Percentiles rank a stretch among this genome's conserved stretches.
These are phyloP conservation scores for Physcomitrellopsis africana DNA, from an alignment of 225 moss, liverwort and hornwort genomes.

Conservation along the genomic window DNA sequence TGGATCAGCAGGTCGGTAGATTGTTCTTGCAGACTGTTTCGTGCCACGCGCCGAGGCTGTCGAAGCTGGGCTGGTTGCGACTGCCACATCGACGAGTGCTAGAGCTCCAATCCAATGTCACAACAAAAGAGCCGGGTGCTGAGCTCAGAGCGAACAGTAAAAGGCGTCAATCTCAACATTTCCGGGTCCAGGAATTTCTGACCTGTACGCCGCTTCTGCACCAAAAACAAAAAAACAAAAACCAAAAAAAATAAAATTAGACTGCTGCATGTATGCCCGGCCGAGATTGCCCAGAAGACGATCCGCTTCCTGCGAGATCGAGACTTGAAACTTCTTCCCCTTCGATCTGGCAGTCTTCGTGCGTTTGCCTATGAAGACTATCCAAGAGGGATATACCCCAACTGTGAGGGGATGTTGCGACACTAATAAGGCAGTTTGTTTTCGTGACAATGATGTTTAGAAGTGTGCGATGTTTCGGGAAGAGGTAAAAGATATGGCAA, in stretches of 20 bases:
- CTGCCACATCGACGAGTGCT: constrained; percentile 77
- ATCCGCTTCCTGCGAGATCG: constrained; percentile 95
- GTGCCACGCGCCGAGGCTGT: constrained; percentile 53
- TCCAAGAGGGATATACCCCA: too few relatives aligned
- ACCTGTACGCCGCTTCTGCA: constrained; percentile 94
- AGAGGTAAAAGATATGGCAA: too few relatives aligned
- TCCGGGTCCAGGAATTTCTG: background rate
- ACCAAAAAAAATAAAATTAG: constrained; percentile 78
- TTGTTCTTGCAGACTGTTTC: constrained; percentile 54
- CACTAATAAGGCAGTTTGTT: too few relatives aligned
- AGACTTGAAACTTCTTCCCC: constrained; percentile 98
- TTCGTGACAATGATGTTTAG: too few relatives aligned
- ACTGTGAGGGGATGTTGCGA: too few relatives aligned
- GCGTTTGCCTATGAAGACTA: constrained; percentile 99
- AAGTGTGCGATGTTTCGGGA: too few relatives aligned
- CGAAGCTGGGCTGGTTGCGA: constrained; percentile 63
- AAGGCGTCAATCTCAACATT: background rate
- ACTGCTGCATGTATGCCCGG: constrained; percentile 99
- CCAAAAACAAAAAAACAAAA: too few relatives aligned
- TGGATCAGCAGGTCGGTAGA: constrained; percentile 41
- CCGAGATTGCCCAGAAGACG: constrained; percentile 96
- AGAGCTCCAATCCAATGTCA: constrained; percentile 48
- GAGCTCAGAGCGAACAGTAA: too few relatives aligned
- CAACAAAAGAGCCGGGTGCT: too few relatives aligned
- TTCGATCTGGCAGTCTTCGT: constrained; percentile 97